A percentile compares a stretch with the other conserved stretches of the same genome.
Evolutionary conservation across 805 yeast species (phyloP).

Genomic region (Pichia cephalocereana): DNA sequence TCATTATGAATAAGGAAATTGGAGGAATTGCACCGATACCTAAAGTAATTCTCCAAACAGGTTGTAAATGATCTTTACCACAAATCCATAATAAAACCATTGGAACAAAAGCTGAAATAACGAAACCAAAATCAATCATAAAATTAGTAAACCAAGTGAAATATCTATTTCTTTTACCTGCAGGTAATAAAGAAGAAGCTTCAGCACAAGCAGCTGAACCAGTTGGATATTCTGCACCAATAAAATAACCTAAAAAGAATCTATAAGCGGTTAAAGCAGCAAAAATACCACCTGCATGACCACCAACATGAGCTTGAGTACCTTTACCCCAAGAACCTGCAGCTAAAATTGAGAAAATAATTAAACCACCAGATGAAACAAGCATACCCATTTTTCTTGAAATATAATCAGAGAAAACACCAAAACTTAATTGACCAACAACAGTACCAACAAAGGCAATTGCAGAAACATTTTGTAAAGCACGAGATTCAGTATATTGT

Average conservation of each 20-base stretch:
- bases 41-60: constrained; percentile 86
- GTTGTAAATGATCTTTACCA: constrained; percentile 55
- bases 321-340: constrained; percentile 84
- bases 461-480: constrained; percentile 72
- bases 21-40: constrained; percentile 92
- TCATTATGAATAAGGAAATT: constrained; percentile 60
- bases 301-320: constrained; percentile 26
- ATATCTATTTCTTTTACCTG: constrained; percentile 83
- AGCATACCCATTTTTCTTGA: constrained; percentile 83
- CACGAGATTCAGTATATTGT: constrained; percentile 52
- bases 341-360: constrained; percentile 67
- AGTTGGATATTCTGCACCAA: constrained; percentile 93
- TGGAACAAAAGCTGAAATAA: constrained; percentile 75
- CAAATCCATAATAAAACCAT: constrained; percentile 81
- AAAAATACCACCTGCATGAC: constrained; percentile 65
- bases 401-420: constrained; percentile 68
- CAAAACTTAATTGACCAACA: constrained; percentile 75
- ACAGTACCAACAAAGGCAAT: constrained; percentile 92
- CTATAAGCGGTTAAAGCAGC: constrained; percentile 78
- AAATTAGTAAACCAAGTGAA: constrained; percentile 82
- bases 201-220: constrained; percentile 93
- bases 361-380: constrained; percentile 63
- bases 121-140: constrained; percentile 85
- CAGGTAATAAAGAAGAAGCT: constrained; percentile 67
- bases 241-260: constrained; percentile 81